Percentiles rank a stretch among this genome's conserved stretches.
These are phyloP conservation scores for Aquanectria penicillioides DNA, from an alignment of 2,329 filamentous ascomycete species.

Conservation along the genomic window DNA sequence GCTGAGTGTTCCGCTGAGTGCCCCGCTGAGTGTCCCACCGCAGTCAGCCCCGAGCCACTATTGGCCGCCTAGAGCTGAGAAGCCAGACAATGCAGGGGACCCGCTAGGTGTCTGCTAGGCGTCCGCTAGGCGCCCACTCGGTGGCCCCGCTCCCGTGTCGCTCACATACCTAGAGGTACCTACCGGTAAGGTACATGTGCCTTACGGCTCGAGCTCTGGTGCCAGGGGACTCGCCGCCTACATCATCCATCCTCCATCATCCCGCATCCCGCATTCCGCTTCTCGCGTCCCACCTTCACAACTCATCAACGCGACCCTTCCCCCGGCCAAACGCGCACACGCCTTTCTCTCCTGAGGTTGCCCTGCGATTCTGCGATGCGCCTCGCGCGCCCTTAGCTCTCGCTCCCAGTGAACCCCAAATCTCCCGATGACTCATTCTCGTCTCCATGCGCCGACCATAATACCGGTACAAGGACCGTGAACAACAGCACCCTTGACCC, in stretches of 20 bases:
- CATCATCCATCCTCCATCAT: slow-evolving; percentile 14
- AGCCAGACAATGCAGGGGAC: no score
- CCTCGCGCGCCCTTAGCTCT: background rate
- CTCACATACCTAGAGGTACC: no score
- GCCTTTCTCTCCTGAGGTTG: background rate
- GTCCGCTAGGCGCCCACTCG: no score
- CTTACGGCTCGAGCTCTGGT: no score
- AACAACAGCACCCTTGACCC: slow-evolving; percentile 11
- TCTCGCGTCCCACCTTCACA: background rate
- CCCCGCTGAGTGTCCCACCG: no score
- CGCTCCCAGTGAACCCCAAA: background rate
- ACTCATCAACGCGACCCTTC: slow-evolving; percentile 8
- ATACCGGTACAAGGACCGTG: slow-evolving; percentile 17
- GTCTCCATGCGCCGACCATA: background rate
- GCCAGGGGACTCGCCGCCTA: slow-evolving; percentile 28
- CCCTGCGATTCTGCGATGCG: slow-evolving; percentile 5
- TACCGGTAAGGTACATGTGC: no score
- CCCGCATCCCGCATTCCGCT: no score
- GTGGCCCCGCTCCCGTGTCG: no score
- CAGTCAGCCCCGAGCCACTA: no score
- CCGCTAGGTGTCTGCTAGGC: no score
- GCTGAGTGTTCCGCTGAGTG: no score
- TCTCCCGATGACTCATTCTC: slow-evolving; percentile 15
- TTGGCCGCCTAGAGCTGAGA: no score
- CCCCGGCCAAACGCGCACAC: background rate